Conservation (phyloP, 257 asterid species). For the Prunella vulgaris region DNA sequence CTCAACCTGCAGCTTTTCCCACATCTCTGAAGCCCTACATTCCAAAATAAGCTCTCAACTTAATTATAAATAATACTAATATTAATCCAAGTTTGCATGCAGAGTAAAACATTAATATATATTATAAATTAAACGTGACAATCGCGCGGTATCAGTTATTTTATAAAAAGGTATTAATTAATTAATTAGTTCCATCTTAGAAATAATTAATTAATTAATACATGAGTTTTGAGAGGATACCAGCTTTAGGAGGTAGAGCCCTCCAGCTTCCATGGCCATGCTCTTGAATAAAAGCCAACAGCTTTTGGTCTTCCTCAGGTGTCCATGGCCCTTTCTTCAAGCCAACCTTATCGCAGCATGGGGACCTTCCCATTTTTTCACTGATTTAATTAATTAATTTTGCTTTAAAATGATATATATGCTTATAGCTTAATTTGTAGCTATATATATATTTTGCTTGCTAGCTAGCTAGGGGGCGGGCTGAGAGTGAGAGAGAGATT, state of each 20-base stretch:
- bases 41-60: not conserved
- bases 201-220: no score
- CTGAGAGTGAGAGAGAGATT: not conserved
- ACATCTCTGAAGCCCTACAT: constrained; percentile 31
- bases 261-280: constrained; percentile 67
- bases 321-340: constrained; percentile 63
- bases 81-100: not conserved
- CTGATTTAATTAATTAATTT: no score
- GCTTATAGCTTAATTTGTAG: not conserved
- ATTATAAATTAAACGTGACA: no score
- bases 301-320: constrained; percentile 44
- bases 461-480: not conserved
- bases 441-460: no score
- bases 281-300: constrained; percentile 36
- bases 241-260: constrained; percentile 52
- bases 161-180: no score
- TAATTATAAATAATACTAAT: no score
- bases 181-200: no score
- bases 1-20: constrained; percentile 38
- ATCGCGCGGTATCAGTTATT: no score
- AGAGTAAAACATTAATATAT: not conserved
- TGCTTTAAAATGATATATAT: no score
- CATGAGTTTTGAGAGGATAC: no score
- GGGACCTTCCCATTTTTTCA: constrained; percentile 35
- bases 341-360: constrained; percentile 46